Percentiles rank a stretch among this genome's conserved stretches.
Conservation (phyloP, 768 basidiomycete genomes). For the Mycena kentingensis region DNA sequence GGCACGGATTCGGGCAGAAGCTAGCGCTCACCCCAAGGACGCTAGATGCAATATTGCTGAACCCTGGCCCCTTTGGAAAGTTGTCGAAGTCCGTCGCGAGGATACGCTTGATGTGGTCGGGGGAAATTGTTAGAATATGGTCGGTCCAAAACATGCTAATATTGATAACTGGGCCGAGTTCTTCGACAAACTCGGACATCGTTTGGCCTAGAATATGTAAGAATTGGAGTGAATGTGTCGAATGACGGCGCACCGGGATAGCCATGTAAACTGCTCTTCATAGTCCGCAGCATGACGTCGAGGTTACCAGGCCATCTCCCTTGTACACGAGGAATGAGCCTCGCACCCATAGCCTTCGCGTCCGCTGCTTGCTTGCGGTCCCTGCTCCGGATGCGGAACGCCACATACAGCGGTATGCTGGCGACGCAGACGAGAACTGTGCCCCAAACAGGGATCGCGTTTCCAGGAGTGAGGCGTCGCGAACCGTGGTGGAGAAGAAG, state of each 20-base stretch:
- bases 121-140: constrained; percentile 24
- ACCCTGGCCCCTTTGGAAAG: constrained; percentile 27
- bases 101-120: constrained; percentile 29
- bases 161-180: constrained; percentile 19
- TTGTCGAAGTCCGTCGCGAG: constrained; percentile 30
- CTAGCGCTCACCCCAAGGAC: constrained; percentile 14
- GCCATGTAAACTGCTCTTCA: constrained; percentile 29
- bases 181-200: constrained; percentile 1
- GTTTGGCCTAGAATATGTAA: neutral
- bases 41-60: constrained; percentile 11
- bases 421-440: constrained; percentile 5
- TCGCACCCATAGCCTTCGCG: constrained; percentile 28
- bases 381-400: neutral
- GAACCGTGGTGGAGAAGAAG: constrained; percentile 7
- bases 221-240: neutral
- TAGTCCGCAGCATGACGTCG: constrained; percentile 25
- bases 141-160: constrained; percentile 23
- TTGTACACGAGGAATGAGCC: constrained; percentile 19
- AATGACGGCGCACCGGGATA: constrained; percentile 32
- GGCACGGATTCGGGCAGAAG: neutral
- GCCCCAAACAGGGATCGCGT: constrained; percentile 3
- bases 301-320: constrained; percentile 30
- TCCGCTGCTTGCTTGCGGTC: constrained; percentile 9
- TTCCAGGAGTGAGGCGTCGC: neutral
- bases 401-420: constrained; percentile 14